Base-by-base conservation (phyloP, 345 rosid species). In the Crucihimalaya himalaica region DNA sequence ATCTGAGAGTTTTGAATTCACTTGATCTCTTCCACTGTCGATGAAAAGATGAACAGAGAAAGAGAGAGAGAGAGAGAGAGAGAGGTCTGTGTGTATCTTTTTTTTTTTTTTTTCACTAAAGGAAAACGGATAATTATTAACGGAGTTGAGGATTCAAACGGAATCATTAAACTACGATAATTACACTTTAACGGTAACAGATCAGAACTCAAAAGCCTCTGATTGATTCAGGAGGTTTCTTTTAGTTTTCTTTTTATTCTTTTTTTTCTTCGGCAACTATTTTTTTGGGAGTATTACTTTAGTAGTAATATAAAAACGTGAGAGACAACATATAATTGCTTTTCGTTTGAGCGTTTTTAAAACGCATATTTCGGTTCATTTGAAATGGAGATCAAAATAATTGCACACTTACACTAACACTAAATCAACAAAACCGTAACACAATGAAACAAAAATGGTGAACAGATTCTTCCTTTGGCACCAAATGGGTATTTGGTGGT, bases 1-100 rank as follows among this genome's bases (percentile, higher is more conserved):
- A 76, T 76, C 80, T 76, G 71, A 62, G 43, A 31, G 20, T 29
- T 58, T 47, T 4, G 4, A 4, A 14, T 54, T 56, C 77, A 65
- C 59, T 72, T 61, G 43, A 45, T 37, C 40, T 68, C 71, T 56
- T 43, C 54, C 73, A 56, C 21, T 59, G 9, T 63, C 66, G 42
- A 74, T 35, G 50, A n/a, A 73, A 55, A 56, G 52, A 73, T 65
- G 78, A 67, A 54, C 28, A 40, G 10, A 48, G 37, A 35, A 32
- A 9, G 37, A 34, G 3, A 34, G 37, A 9, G 34, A 31, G 8
- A 31, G 34, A 31, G 31, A 31, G 34, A 66, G 42, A 46, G 39
- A 42, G 11, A 10, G 25, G 65, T 55, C 3, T 65, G 53, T 25
- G 39, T 29, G 37, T 34, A 3, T 6, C 0, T 25, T 46, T 27